phyloP scores from a whole-genome alignment of 495 filamentous ascomycete species.

The Entonaema liquescens region DNA sequence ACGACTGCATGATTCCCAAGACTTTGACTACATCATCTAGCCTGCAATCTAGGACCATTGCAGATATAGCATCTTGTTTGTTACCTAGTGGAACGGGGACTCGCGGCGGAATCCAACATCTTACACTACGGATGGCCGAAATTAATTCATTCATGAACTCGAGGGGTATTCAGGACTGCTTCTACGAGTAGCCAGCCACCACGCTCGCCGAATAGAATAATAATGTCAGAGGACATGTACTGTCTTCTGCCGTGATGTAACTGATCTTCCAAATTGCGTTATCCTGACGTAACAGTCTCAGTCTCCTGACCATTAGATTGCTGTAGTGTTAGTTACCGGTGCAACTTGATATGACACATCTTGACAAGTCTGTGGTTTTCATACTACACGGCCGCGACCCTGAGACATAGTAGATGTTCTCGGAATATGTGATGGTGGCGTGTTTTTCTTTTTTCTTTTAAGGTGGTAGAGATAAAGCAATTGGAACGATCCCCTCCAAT shows the following conservation, averaged over 20 bases:
- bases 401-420: background rate
- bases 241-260: slow-evolving; percentile 1
- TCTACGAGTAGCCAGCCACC: background rate
- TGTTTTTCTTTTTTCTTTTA: background rate
- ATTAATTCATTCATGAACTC: slow-evolving; percentile 1
- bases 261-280: slow-evolving; percentile 10
- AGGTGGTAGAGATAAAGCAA: background rate
- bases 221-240: background rate
- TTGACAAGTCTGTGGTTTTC: background rate
- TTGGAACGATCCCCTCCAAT: background rate
- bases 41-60: background rate
- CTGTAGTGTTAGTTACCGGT: background rate
- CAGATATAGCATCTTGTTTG: background rate
- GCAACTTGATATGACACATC: slow-evolving; percentile 14
- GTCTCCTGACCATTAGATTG: slow-evolving; percentile 1
- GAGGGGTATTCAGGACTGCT: background rate
- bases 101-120: slow-evolving; percentile 30
- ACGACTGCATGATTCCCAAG: background rate
- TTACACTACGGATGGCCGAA: slow-evolving; percentile 11
- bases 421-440: background rate
- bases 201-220: background rate
- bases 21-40: background rate
- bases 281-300: slow-evolving; percentile 18
- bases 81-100: slow-evolving; percentile 12
- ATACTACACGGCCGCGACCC: slow-evolving; percentile 2